Conservation (phyloP, 2,329 filamentous ascomycete genomes). For the Arthroderma sp. region DNA sequence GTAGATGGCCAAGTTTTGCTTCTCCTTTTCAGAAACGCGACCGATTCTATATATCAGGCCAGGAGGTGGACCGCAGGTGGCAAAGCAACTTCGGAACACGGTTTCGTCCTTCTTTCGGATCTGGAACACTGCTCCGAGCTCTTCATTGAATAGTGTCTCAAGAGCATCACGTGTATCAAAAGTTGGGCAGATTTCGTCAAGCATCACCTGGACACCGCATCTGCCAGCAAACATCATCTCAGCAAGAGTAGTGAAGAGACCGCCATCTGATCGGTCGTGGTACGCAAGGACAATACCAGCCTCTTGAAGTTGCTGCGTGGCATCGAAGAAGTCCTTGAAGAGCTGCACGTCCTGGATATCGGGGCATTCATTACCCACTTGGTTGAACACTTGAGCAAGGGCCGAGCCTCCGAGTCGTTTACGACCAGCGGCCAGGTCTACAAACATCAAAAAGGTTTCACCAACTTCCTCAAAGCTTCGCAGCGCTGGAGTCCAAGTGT, state of each 20-base stretch:
- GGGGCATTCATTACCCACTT: slow-evolving; percentile 71
- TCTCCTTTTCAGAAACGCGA: slow-evolving; percentile 50
- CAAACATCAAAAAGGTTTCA: slow-evolving; percentile 75
- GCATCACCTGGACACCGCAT: slow-evolving; percentile 71
- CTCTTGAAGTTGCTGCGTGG: slow-evolving; percentile 56
- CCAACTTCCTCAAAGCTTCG: slow-evolving; percentile 74
- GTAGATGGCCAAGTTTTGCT: slow-evolving; percentile 65
- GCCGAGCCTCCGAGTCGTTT: slow-evolving; percentile 82
- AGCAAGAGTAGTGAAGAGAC: slow-evolving; percentile 73
- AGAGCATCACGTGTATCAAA: slow-evolving; percentile 53
- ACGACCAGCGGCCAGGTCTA: slow-evolving; percentile 72
- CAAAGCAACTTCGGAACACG: slow-evolving; percentile 79
- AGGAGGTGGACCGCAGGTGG: slow-evolving; percentile 71
- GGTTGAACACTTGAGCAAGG: slow-evolving; percentile 75
- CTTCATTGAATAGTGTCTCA: slow-evolving; percentile 83
- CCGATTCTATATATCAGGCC: slow-evolving; percentile 77
- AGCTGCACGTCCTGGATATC: slow-evolving; percentile 73
- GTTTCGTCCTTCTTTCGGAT: slow-evolving; percentile 72
- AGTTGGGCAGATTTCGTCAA: slow-evolving; percentile 53
- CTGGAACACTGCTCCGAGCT: slow-evolving; percentile 92
- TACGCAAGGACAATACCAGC: slow-evolving; percentile 72
- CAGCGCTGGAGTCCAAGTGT: slow-evolving; percentile 89
- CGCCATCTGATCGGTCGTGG: slow-evolving; percentile 88
- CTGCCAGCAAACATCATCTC: slow-evolving; percentile 99
- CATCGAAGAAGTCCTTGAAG: slow-evolving; percentile 84